Evolutionary conservation across 2,329 filamentous ascomycete genomes (phyloP).

Genomic region (Furcasterigmium furcatum): DNA sequence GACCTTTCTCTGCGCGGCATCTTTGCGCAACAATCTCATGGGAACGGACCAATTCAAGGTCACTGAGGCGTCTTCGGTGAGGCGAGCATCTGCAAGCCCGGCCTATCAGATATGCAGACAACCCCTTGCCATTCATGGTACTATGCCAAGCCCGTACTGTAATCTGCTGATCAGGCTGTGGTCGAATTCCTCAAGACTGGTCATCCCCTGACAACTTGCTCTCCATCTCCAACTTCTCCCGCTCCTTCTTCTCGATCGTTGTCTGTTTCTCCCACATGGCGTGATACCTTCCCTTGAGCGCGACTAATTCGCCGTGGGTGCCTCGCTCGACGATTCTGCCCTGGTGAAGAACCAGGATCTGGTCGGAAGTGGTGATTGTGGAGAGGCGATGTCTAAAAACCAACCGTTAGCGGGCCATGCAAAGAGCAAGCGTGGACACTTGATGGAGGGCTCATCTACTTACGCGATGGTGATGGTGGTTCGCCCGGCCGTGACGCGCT

Average conservation of each 20-base stretch:
- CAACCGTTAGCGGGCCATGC: too few relatives aligned
- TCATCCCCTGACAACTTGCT: too few relatives aligned
- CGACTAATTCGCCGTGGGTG: conserved; percentile 43
- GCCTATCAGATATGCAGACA: too few relatives aligned
- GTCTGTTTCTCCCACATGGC: conserved; percentile 52
- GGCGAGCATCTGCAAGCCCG: too few relatives aligned
- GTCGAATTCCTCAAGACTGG: too few relatives aligned
- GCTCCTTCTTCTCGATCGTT: conserved; percentile 32
- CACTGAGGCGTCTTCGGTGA: too few relatives aligned
- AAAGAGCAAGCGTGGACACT: neutral
- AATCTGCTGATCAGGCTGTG: too few relatives aligned
- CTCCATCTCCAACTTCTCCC: conserved; percentile 23
- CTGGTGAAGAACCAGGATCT: conserved; percentile 50
- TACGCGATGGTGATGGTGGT: conserved; percentile 52
- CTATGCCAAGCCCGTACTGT: too few relatives aligned
- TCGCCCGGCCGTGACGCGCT: conserved; percentile 41
- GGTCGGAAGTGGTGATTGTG: conserved; percentile 53
- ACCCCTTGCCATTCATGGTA: too few relatives aligned
- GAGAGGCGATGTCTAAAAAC: conserved; percentile 56
- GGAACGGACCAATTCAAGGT: too few relatives aligned
- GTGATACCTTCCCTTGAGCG: conserved; percentile 41
- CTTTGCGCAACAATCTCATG: too few relatives aligned
- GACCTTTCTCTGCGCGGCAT: too few relatives aligned
- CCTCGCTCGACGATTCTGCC: conserved; percentile 49
- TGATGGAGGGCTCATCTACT: conserved; percentile 11